Percentiles rank a stretch among this genome's conserved stretches.
These are phyloP conservation scores for Cicer judaicum DNA, from an alignment of 306 rosid species.

Conservation along the genomic window DNA sequence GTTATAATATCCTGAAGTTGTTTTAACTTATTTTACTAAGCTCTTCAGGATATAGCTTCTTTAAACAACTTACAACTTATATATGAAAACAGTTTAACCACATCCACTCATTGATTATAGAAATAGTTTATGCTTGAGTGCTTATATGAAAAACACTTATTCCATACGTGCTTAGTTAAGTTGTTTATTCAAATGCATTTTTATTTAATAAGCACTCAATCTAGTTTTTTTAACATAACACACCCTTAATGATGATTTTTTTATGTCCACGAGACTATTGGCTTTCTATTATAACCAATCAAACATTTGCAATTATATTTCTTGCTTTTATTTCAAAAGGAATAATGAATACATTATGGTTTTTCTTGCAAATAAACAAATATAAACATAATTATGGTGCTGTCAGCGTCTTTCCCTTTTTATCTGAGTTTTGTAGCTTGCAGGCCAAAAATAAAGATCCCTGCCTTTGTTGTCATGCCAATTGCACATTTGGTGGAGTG, in stretches of 20 bases:
- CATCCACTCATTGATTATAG: background rate
- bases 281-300: slow-evolving; percentile 6
- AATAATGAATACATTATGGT: slow-evolving; percentile 11
- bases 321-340: slow-evolving; percentile 15
- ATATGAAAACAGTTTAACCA: background rate
- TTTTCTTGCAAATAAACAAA: background rate
- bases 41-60: background rate
- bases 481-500: slow-evolving; percentile 86
- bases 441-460: slow-evolving; percentile 94
- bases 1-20: background rate
- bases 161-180: background rate
- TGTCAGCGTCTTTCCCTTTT: slow-evolving; percentile 36
- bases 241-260: background rate
- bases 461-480: slow-evolving; percentile 79
- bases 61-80: too few species aligned
- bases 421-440: slow-evolving; percentile 56
- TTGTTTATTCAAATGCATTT: background rate
- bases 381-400: background rate
- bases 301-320: slow-evolving; percentile 12
- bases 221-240: background rate
- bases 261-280: slow-evolving; percentile 18
- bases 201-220: background rate
- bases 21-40: slow-evolving; percentile 2
- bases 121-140: background rate
- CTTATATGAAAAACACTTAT: background rate